Conservation (phyloP, 202 grass and related monocot genomes). For the Sporobolus alterniflorus region DNA sequence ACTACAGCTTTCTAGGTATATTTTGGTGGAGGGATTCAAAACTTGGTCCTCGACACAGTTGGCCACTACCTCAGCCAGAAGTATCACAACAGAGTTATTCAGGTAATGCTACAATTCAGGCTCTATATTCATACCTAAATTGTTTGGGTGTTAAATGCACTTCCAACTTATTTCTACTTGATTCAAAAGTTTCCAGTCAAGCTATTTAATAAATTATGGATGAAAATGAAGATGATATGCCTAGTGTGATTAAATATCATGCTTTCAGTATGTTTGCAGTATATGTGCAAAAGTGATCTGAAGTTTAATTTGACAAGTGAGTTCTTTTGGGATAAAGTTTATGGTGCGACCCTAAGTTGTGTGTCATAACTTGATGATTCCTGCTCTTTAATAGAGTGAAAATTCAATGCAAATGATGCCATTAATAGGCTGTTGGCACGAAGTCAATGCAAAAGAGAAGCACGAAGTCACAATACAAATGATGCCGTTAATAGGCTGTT, state of each 20-base stretch:
- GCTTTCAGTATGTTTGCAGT: background rate
- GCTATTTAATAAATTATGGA: background rate
- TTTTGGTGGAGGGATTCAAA: slow-evolving; percentile 70
- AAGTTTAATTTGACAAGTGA: background rate
- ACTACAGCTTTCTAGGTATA: slow-evolving; percentile 86
- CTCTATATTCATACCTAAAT: background rate
- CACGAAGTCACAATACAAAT: too few relatives aligned
- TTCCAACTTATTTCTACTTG: background rate
- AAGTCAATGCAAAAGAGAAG: too few relatives aligned
- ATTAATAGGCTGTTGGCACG: too few relatives aligned
- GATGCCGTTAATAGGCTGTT: too few relatives aligned
- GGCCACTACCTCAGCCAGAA: slow-evolving; percentile 81
- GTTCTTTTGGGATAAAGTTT: background rate
- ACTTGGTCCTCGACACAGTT: slow-evolving; percentile 81
- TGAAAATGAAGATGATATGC: background rate
- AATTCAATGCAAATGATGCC: too few relatives aligned
- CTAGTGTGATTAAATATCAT: too few relatives aligned
- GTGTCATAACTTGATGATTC: background rate
- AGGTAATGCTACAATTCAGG: slow-evolving; percentile 48
- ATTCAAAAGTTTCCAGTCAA: background rate
- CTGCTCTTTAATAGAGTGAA: background rate
- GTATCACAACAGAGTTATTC: slow-evolving; percentile 89
- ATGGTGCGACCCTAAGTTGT: background rate
- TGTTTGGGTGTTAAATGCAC: background rate
- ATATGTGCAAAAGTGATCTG: background rate